Percentiles rank a stretch among this genome's conserved stretches.
These are phyloP conservation scores for Phlyctochytrium arcticum DNA, from an alignment of 192 early-diverging fungal genomes.

Conservation along the genomic window DNA sequence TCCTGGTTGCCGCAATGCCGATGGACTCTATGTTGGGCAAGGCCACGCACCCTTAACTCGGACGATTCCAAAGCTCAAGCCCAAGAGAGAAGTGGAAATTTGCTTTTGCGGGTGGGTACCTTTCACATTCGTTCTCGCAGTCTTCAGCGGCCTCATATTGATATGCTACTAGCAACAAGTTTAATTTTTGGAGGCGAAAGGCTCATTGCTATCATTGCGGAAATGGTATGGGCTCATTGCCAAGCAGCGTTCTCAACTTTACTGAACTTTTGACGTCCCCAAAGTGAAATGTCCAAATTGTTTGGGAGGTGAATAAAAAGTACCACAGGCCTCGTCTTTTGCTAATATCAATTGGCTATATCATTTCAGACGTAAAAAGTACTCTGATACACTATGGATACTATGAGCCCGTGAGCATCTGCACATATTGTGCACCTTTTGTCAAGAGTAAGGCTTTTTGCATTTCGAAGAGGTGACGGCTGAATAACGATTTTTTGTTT, in stretches of 20 bases:
- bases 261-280: not conserved
- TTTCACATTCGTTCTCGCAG: too few relatives aligned
- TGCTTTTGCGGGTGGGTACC: conserved; percentile 10
- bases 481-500: not conserved
- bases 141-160: too few relatives aligned
- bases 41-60: conserved; percentile 13
- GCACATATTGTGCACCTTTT: conserved; percentile 14
- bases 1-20: too few relatives aligned
- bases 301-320: too few relatives aligned
- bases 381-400: conserved; percentile 17
- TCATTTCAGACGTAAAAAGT: too few relatives aligned
- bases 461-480: not conserved
- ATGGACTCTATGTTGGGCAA: conserved; percentile 5
- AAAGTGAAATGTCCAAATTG: conserved; percentile 8
- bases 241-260: not conserved
- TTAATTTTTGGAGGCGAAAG: conserved; percentile 4
- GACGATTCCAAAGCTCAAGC: conserved; percentile 10
- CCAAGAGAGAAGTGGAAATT: not conserved
- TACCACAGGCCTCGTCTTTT: too few relatives aligned
- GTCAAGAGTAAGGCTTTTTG: not conserved
- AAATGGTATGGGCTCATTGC: not conserved
- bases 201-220: conserved; percentile 13
- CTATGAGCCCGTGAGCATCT: conserved; percentile 5
- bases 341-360: not conserved
- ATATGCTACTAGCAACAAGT: conserved; percentile 13